Percentiles rank a stretch among this genome's conserved stretches.
These are phyloP conservation scores for Plasmodium knowlesi DNA, from an alignment of 169 alveolate genomes.

Conservation along the genomic window DNA sequence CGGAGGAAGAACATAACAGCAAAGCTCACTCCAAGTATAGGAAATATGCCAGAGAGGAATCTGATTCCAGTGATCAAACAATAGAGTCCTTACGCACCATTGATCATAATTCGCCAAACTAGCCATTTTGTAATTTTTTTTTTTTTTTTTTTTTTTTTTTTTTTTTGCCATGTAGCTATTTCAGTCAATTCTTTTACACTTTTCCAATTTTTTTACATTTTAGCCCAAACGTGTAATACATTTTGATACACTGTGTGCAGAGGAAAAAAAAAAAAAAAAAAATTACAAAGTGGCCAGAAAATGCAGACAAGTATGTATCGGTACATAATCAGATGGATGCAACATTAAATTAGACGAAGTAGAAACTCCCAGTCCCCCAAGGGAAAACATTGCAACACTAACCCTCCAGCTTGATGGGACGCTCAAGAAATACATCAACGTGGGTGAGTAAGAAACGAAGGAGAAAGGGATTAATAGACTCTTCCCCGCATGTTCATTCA, in stretches of 20 bases:
- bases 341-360: neutral
- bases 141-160: neutral
- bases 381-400: neutral
- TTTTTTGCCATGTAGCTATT: neutral
- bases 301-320: neutral
- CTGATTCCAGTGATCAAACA: conserved; percentile 70
- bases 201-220: neutral
- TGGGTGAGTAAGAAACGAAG: neutral
- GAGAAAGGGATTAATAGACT: neutral
- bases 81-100: conserved; percentile 70
- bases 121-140: conserved; percentile 13
- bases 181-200: neutral
- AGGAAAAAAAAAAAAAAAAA: neutral
- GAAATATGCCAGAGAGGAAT: conserved; percentile 48
- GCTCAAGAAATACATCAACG: neutral
- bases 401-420: neutral
- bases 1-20: conserved; percentile 17
- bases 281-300: neutral
- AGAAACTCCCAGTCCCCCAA: too few species aligned
- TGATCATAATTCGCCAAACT: conserved; percentile 46
- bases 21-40: conserved; percentile 15
- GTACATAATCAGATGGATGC: neutral
- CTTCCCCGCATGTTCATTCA: neutral
- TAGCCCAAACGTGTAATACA: neutral
- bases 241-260: neutral